Evolutionary conservation across 2,329 filamentous ascomycete genomes (phyloP), one percentile per base, ranked within the genome.

Genomic region (Fusarium annulatum): DNA sequence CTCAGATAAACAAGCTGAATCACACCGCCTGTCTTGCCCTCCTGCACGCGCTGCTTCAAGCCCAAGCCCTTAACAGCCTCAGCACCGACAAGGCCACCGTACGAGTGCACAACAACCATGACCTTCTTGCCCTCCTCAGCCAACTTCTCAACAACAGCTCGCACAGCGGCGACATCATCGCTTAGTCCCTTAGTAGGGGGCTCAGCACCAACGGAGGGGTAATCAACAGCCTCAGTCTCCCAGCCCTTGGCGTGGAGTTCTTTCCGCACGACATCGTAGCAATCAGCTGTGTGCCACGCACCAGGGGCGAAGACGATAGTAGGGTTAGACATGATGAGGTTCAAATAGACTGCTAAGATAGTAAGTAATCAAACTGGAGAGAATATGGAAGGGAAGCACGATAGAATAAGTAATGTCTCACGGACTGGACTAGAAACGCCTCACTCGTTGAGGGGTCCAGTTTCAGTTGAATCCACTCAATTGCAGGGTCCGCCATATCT

Each of bases 141-240:
- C 14, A 69, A 7, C 5, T n/a, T 43, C 43, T 69, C 49, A 3
- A 69, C 14, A 12, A 19, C 43, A 7, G 39, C 11, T 12, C 64
- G 56, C 14, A 69, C 66, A 19, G 21, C 57, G 2, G 18, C 33
- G 10, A 45, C 43, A 18, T 68, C 64, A 1, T 69, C 56, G 15
- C 38, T 38, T 12, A 68, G 19, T 9, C 66, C 57, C 15, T 46
- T 46, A 19, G 43, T 33, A 21, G 66, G 66, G 19, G 66, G 66
- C 57, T 69, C 66, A 3, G 64, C 56, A 8, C 66, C 66, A 9
- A 69, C 66, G 4, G 64, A 68, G 15, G 66, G 66, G 26, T 63
- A 68, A 9, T 68, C 66, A 1, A 69, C 57, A 10, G 66, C 64
- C 7, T 69, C 64, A 0, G 66, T 69, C 2, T 41, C 18, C 66